Evolutionary conservation across 495 filamentous ascomycete genomes (phyloP), one percentile per base, ranked within the genome.

Genomic region (Neohortaea acidophila): DNA sequence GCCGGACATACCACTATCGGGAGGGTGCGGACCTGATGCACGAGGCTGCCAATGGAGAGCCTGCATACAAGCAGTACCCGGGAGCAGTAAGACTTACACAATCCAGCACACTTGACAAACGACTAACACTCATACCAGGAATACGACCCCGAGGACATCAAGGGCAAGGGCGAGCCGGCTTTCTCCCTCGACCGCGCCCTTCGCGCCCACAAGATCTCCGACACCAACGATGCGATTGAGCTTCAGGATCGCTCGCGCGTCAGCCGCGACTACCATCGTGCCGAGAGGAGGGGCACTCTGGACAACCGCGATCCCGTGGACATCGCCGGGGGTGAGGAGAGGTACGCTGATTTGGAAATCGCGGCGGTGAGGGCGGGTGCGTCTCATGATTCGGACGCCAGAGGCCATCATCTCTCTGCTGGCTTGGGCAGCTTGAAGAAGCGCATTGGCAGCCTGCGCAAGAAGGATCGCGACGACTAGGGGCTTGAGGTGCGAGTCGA

Each of bases 21-120:
- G 89, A 97, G 52, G 89, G 86, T 2, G 65, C 74, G 0, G 81
- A 94, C 43, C 62, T 93, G 60, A 83, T 81, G 76, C 66, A 74
- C 13, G 84, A 91, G 41, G 40, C 47, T 0, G 66, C 69, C 36
- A 70, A 69, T 2, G 54, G 55, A 0, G 76, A 74, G 13, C 52
- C 56, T 0, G 75, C 74, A 10, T 84, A 83, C 46, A 77, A 68
- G 52, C 59, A 77, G 32, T 89, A 73, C 66, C 65, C 69, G 9
- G 69, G 69, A 25, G 51, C 79, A 19, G 80, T 86, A 66, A 50
- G 77, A 26, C 24, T 23, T 15, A 11, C 19, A 14, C 27, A 13
- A 14, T 8, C 29, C 12, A 17, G 11, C 13, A 30, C 17, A 4
- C 17, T 23, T 33, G 23, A 6, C 32, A 22, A 26, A 20, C 20